Percentiles rank a stretch among this genome's conserved stretches.
Conservation (phyloP, 1,139 yeast genomes). For the Yamadazyma sp. region DNA sequence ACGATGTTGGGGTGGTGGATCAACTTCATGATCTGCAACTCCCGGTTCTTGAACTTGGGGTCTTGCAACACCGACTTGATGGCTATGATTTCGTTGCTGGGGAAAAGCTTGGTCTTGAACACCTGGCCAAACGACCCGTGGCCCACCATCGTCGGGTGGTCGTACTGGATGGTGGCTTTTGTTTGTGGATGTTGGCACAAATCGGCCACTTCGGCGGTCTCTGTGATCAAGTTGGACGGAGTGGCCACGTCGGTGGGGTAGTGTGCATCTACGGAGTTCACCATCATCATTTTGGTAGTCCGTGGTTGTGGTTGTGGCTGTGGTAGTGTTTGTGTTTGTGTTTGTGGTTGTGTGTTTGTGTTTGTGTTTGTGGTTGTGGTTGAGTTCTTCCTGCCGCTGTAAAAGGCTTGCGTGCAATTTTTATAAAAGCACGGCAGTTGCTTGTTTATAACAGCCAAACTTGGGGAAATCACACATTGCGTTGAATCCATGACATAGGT, state of each 20-base stretch:
- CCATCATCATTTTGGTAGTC: neutral
- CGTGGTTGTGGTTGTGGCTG: neutral
- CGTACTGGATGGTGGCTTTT: conserved; percentile 55
- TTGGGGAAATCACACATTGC: conserved; percentile 2
- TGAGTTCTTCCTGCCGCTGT: no score
- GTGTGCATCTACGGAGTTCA: neutral
- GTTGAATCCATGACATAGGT: conserved; percentile 4
- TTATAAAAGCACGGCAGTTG: neutral
- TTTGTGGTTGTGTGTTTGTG: neutral
- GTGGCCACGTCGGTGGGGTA: neutral
- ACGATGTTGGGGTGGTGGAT: conserved; percentile 86
- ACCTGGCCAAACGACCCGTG: conserved; percentile 98
- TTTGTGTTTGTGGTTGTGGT: no score
- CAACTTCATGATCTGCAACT: conserved; percentile 90
- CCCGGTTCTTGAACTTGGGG: conserved; percentile 93
- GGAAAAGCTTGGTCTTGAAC: conserved; percentile 77
- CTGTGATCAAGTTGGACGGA: conserved; percentile 5
- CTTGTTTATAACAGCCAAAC: neutral
- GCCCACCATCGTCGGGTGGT: conserved; percentile 85
- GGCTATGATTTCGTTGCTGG: conserved; percentile 80
- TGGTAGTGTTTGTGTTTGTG: no score
- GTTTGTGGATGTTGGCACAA: conserved; percentile 41
- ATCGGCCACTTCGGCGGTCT: conserved; percentile 6
- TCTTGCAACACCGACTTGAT: conserved; percentile 94
- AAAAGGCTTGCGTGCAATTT: no score